These are phyloP conservation scores for Diaporthe longicolla DNA, from an alignment of 2,329 filamentous ascomycete species.

Conservation along the genomic window DNA sequence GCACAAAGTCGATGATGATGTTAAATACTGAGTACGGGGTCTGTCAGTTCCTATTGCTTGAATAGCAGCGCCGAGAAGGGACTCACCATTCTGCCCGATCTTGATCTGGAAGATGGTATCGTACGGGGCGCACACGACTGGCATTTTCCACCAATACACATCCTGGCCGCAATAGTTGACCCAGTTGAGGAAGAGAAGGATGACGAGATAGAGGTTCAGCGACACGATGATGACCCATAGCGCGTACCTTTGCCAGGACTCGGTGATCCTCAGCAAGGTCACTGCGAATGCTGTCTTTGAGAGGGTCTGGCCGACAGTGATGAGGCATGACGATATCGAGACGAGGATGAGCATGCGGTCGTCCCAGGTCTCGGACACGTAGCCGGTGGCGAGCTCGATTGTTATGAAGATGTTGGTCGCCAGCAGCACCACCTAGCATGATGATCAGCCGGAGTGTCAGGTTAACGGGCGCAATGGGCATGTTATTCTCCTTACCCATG, in stretches of 20 bases:
- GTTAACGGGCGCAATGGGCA: not conserved
- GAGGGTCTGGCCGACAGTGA: conserved; percentile 54
- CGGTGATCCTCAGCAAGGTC: conserved; percentile 58
- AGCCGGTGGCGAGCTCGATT: conserved; percentile 64
- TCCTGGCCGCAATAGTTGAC: conserved; percentile 59
- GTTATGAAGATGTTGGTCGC: conserved; percentile 62
- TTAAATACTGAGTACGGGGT: conserved; percentile 59
- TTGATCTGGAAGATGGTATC: conserved; percentile 61
- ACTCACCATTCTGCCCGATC: conserved; percentile 64
- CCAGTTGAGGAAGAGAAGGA: conserved; percentile 65
- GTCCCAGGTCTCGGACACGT: conserved; percentile 62
- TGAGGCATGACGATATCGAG: conserved; percentile 57
- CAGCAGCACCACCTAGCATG: conserved; percentile 56
- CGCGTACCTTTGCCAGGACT: conserved; percentile 57
- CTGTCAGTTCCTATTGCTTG: not conserved
- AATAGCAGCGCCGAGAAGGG: not conserved
- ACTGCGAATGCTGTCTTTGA: conserved; percentile 56
- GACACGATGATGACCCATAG: conserved; percentile 64
- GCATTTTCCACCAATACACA: conserved; percentile 61
- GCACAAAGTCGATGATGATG: conserved; percentile 66
- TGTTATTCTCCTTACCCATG: conserved; percentile 44
- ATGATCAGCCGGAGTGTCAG: conserved; percentile 6
- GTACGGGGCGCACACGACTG: conserved; percentile 57
- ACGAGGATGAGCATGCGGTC: conserved; percentile 68
- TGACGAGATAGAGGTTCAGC: conserved; percentile 63